Evolutionary conservation across 768 basidiomycete genomes (phyloP), one percentile per base, ranked within the genome.

Genomic region (Boletus reticuloceps): DNA sequence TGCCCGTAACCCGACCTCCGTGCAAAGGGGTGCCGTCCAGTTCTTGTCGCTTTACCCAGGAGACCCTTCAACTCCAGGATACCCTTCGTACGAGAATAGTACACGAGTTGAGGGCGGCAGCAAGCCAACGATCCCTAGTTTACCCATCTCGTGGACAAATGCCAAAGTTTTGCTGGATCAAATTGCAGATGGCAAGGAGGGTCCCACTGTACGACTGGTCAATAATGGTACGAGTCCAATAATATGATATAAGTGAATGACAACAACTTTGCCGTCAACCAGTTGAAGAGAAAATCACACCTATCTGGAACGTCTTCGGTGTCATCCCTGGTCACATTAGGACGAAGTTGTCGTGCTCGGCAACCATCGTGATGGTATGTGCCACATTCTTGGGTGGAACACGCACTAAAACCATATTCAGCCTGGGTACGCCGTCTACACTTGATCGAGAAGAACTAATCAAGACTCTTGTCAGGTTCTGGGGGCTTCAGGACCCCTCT

Each of bases 101-200:
- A 86, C 88, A 13, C 80, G 89, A 45, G 74, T 72, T 29, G 80
- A 81, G 37, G 80, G 77, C 22, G 73, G 69, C 37, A 91, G 85
- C 66, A 82, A 89, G 37, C 90, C 91, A 3, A 69, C 65, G 17
- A 93, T 94, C 56, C 91, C 91, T 1, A 93, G 91, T 64, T 71
- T 98, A n/a, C 96, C 96, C 1, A 83, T 98, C 58, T 91, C 89
- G 0, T 96, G 91, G 87, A 74, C 75, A 47, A 97, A 94, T 65
- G 94, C 92, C 1, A 71, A 85, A 57, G 77, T 79, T 17, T 73
- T 94, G 9, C 73, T 94, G 10, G 76, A 70, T 40, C 69, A 81
- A 54, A 58, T 77, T 25, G 70, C 77, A 46, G 60, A 68, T 75
- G 56, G 69, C 63, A 51, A 74, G 50, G 68, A 63, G 36, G 62